Percentiles rank a stretch among this genome's conserved stretches.
phyloP scores from a whole-genome alignment of 2,329 filamentous ascomycete genomes.

The Fonsecaea erecta region DNA sequence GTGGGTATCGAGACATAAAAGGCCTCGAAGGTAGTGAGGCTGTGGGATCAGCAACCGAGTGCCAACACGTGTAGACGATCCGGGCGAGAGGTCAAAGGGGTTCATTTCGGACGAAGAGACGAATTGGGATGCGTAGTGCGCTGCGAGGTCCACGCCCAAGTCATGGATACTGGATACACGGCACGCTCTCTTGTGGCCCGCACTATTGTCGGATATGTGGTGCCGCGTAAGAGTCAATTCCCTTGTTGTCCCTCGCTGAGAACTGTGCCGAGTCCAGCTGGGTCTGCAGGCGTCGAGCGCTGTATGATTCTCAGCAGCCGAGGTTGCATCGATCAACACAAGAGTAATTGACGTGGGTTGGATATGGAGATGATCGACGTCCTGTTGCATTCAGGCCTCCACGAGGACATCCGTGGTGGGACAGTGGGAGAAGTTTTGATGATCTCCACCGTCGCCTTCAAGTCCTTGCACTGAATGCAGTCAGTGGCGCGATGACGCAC shows the following conservation, averaged over 20 bases:
- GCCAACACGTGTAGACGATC: conserved; percentile 20
- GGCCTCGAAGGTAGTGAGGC: not conserved
- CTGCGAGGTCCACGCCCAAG: not conserved
- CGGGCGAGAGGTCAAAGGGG: conserved; percentile 3
- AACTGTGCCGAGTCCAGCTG: conserved; percentile 4
- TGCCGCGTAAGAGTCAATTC: not conserved
- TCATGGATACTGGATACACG: conserved; percentile 3
- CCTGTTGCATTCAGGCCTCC: conserved; percentile 23
- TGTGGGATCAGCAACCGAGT: conserved; percentile 16
- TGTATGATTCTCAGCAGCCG: not conserved
- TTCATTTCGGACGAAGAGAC: not conserved
- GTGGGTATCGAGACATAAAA: not conserved
- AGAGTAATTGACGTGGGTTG: not conserved
- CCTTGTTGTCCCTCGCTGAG: not conserved
- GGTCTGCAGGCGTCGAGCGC: not conserved
- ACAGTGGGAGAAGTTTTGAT: not conserved
- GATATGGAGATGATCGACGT: conserved; percentile 9
- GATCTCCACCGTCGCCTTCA: not conserved
- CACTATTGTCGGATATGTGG: conserved; percentile 1
- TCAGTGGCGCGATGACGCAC: conserved; percentile 23
- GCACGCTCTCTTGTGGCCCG: not conserved
- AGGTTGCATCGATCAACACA: conserved; percentile 19
- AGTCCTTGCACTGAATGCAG: conserved; percentile 3
- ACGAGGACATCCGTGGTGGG: conserved; percentile 9
- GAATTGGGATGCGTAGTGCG: not conserved